Percentiles rank a stretch among this genome's conserved stretches.
Conservation (phyloP, 2,329 filamentous ascomycete genomes). For the Myriosclerotinia duriaeana region DNA sequence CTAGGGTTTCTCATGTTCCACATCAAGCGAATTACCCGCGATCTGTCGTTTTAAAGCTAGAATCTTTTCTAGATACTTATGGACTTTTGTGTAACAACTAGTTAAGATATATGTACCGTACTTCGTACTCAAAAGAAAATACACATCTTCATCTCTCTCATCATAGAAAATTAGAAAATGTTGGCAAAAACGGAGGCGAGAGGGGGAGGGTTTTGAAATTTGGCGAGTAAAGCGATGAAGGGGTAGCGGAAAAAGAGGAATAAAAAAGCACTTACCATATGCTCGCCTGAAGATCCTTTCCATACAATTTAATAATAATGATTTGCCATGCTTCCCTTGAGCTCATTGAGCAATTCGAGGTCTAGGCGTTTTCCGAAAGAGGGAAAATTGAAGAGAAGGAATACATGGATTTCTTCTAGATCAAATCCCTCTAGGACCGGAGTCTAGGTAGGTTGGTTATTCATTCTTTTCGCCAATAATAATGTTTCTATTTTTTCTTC, state of each 20-base stretch:
- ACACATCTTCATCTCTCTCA: neutral
- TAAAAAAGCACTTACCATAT: slow-evolving; percentile 19
- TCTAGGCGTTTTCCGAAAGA: neutral
- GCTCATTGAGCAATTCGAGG: neutral
- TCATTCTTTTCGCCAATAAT: neutral
- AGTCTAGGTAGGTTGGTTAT: too few relatives aligned
- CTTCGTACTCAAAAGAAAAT: neutral
- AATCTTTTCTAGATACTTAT: slow-evolving; percentile 1
- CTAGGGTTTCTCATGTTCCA: too few relatives aligned
- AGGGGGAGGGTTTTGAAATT: neutral
- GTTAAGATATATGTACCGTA: neutral
- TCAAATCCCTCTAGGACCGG: neutral
- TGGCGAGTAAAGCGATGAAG: slow-evolving; percentile 2
- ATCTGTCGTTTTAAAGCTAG: neutral
- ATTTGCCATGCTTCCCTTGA: neutral
- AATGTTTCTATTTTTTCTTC: slow-evolving; percentile 9
- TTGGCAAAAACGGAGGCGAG: neutral
- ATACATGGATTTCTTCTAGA: neutral
- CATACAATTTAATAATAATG: neutral
- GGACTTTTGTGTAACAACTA: neutral
- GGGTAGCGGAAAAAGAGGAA: neutral
- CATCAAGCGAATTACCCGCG: slow-evolving; percentile 8
- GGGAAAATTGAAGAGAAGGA: neutral
- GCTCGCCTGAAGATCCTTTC: slow-evolving; percentile 18
- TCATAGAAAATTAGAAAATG: neutral